Percentiles rank a stretch among this genome's conserved stretches.
Conservation (phyloP, 1,284 basidiomycete species). For the Sporisorium reilianum region DNA sequence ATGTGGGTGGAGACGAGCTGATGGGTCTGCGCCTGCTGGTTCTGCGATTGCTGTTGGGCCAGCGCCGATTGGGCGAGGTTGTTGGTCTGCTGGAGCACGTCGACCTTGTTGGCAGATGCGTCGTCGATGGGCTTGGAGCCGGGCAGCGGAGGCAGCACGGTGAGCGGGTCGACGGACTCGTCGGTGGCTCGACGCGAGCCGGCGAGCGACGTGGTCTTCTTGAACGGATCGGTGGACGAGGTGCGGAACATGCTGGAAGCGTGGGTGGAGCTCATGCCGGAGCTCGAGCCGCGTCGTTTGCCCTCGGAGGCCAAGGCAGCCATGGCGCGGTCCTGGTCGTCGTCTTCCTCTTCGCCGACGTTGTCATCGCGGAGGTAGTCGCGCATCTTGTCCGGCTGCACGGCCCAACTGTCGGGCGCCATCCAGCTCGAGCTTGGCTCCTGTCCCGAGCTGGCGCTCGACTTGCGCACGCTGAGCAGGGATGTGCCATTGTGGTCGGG, state of each 20-base stretch:
- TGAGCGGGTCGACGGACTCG: constrained; percentile 47
- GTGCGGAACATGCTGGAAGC: constrained; percentile 46
- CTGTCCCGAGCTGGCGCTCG: constrained; percentile 54
- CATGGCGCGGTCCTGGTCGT: constrained; percentile 23
- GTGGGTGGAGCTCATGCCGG: constrained; percentile 37
- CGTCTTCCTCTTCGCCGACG: constrained; percentile 56
- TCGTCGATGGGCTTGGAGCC: constrained; percentile 36
- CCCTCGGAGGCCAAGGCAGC: constrained; percentile 28
- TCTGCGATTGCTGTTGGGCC: constrained; percentile 29
- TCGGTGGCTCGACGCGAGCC: constrained; percentile 50
- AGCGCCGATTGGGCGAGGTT: constrained; percentile 35
- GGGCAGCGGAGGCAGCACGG: constrained; percentile 21
- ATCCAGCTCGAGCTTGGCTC: constrained; percentile 62
- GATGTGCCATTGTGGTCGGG: constrained; percentile 16
- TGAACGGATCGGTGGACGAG: constrained; percentile 37
- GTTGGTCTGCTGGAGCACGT: constrained; percentile 50
- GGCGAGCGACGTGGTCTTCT: constrained; percentile 28
- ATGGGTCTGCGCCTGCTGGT: constrained; percentile 17
- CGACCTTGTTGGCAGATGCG: constrained; percentile 25
- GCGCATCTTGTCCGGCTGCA: constrained; percentile 56
- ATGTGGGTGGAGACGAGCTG: constrained; percentile 17
- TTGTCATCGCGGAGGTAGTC: constrained; percentile 57
- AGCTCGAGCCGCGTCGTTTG: constrained; percentile 35
- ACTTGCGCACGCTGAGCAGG: constrained; percentile 46
- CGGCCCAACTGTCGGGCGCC: constrained; percentile 69